Evolutionary conservation across 179 eudicot species (phyloP), one percentile per base, ranked within the genome.

Genomic region (Beta corolliflora): DNA sequence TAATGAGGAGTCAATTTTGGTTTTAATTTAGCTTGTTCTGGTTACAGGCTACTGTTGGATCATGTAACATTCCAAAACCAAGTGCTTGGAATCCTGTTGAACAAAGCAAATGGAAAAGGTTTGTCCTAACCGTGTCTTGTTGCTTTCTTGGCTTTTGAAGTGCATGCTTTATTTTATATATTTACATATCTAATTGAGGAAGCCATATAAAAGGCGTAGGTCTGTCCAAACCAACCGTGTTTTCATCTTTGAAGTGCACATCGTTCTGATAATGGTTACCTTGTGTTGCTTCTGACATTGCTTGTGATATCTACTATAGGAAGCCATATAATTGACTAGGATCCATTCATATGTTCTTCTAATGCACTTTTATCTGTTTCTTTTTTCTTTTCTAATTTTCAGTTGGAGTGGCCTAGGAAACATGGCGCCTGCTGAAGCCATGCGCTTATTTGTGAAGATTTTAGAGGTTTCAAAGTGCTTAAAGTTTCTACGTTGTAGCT

Each of bases 81-180:
- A 88, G 97, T 83, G 89, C 90, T 79, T 97, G 99, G 99, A 94
- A 87, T 84, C 99, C 99, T 53, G 86, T 93, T 36, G 99, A 97
- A 90, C 91, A 88, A 82, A 91, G 97, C 90, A 97, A 94, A 88
- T 97, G 98, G 99, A 86, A 90, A 78, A 94, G 99, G 99, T 97
- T 76, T 85, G 91, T 86, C 23, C 44, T 41, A 44, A 23, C 36
- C 23, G 23, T 2, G 15, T 60, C 11, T 81, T 52, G 56, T 59
- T 45, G 31, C 44, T 41, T 48, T 48, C 53, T 3, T 45, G 48
- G 4, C 19, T 56, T 52, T 1, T 21, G 44, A 58, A 58, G 16
- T 46, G 1, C 11, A 5, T 54, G 29, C 6, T 3, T 10, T 36
- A 19, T 46, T 66, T 50, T 63, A 66, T 10, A 23, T 10, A 1